Conservation (phyloP, 192 early-diverging fungal species). For the Backusella liffmaniae region DNA sequence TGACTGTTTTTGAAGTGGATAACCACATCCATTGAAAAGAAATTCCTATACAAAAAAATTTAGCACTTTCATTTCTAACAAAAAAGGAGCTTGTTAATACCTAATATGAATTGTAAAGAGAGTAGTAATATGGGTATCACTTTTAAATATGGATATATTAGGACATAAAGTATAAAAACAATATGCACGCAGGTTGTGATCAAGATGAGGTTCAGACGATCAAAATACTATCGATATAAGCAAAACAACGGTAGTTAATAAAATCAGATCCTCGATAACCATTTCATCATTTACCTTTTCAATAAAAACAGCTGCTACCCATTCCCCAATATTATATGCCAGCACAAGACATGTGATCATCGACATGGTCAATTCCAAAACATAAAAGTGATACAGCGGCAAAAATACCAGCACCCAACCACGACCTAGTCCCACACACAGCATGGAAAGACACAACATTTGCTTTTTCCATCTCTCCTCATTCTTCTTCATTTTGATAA, state of each 20-base stretch:
- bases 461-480: neutral
- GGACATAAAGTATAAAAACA: neutral
- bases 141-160: neutral
- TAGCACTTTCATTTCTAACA: neutral
- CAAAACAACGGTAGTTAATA: neutral
- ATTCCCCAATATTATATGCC: neutral
- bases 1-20: neutral
- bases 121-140: neutral
- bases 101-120: neutral
- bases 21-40: constrained; percentile 2
- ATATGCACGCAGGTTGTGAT: neutral
- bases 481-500: neutral
- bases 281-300: neutral
- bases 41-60: neutral
- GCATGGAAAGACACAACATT: neutral
- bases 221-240: neutral
- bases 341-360: neutral
- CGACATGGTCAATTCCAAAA: neutral
- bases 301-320: neutral
- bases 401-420: neutral
- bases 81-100: neutral
- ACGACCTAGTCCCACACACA: neutral
- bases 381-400: neutral
- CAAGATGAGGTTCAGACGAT: neutral
- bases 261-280: neutral